Percentiles rank a stretch among this genome's conserved stretches.
Evolutionary conservation across 2,329 filamentous ascomycete species (phyloP).

Genomic region (Calonectria multiphialidica): DNA sequence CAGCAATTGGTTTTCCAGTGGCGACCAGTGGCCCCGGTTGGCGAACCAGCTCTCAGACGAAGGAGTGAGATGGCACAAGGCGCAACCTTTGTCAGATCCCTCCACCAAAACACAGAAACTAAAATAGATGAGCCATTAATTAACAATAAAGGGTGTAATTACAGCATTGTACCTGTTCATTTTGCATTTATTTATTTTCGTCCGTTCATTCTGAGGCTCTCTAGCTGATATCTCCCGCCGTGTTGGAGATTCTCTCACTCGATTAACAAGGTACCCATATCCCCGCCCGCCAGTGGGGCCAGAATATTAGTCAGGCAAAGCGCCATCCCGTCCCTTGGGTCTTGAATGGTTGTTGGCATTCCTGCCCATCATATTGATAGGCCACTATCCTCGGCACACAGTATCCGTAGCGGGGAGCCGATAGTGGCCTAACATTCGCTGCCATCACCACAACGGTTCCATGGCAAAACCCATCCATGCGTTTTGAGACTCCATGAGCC

Average conservation of each 20-base stretch:
- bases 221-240: background rate
- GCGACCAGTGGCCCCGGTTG: conserved; percentile 10
- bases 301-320: conserved; percentile 24
- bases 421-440: conserved; percentile 18
- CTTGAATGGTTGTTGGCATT: conserved; percentile 21
- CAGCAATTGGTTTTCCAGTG: conserved; percentile 14
- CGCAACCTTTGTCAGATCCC: background rate
- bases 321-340: conserved; percentile 7
- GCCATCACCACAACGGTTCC: conserved; percentile 34
- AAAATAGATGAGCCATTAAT: background rate
- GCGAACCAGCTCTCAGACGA: background rate
- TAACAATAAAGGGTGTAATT: background rate
- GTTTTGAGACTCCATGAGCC: conserved; percentile 44
- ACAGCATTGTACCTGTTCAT: background rate
- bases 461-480: conserved; percentile 45
- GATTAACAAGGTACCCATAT: background rate
- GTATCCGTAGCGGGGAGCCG: background rate
- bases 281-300: conserved; percentile 16
- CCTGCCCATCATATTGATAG: conserved; percentile 1
- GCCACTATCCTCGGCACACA: conserved; percentile 6
- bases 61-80: background rate
- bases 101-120: background rate
- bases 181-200: conserved; percentile 1
- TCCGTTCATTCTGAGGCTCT: background rate
- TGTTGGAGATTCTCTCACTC: background rate